Conservation (phyloP, 2,329 filamentous ascomycete genomes). For the Basipetospora chlamydospora region DNA sequence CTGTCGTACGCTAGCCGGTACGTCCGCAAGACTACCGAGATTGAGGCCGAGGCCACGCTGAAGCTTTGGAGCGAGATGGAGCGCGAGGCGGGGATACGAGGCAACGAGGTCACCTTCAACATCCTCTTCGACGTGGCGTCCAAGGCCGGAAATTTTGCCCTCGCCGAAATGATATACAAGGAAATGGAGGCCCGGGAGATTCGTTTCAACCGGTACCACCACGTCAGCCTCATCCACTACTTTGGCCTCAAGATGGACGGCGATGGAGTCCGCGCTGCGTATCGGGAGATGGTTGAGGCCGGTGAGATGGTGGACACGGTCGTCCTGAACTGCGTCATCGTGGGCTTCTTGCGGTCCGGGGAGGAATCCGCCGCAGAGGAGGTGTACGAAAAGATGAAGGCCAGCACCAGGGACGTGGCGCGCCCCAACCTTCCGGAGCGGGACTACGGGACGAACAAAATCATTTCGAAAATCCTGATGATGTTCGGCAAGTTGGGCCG, state of each 20-base stretch:
- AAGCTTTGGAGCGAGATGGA: slow-evolving; percentile 88
- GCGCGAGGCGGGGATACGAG: slow-evolving; percentile 45
- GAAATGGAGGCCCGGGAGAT: slow-evolving; percentile 64
- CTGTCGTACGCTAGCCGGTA: slow-evolving; percentile 67
- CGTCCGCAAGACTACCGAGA: slow-evolving; percentile 44
- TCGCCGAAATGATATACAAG: slow-evolving; percentile 71
- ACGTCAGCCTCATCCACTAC: slow-evolving; percentile 71
- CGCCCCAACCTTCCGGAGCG: slow-evolving; percentile 24
- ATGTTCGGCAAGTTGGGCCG: slow-evolving; percentile 42
- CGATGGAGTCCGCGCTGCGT: slow-evolving; percentile 59
- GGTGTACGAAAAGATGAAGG: slow-evolving; percentile 76
- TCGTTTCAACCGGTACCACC: slow-evolving; percentile 61
- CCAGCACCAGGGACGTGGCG: slow-evolving; percentile 27
- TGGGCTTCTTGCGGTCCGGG: slow-evolving; percentile 59
- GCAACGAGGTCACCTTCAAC: slow-evolving; percentile 76
- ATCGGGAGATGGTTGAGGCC: slow-evolving; percentile 66
- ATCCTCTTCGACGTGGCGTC: slow-evolving; percentile 81
- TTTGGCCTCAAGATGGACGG: slow-evolving; percentile 64
- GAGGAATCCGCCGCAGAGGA: slow-evolving; percentile 65
- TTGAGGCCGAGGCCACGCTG: slow-evolving; percentile 45
- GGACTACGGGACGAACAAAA: slow-evolving; percentile 30
- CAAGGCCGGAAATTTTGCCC: slow-evolving; percentile 67
- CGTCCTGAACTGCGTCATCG: slow-evolving; percentile 75
- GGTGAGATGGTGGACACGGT: slow-evolving; percentile 82
- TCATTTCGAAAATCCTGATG: slow-evolving; percentile 40